phyloP scores from a whole-genome alignment of 441 rosid genomes.

The Viola pubescens region DNA sequence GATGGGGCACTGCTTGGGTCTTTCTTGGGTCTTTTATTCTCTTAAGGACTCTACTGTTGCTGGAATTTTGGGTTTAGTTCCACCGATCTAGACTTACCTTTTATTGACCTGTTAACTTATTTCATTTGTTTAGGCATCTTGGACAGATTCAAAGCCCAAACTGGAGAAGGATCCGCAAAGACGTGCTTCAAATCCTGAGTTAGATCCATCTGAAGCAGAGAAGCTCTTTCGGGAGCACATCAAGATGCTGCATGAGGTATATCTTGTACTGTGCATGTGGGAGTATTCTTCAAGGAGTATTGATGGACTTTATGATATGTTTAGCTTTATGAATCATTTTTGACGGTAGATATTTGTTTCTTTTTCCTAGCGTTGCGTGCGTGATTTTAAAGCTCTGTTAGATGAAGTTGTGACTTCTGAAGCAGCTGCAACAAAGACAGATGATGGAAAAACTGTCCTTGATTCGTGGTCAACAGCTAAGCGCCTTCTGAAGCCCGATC shows the following conservation, averaged over 20 bases:
- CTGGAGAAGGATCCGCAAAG: constrained; percentile 96
- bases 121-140: constrained; percentile 59
- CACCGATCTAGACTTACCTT: not conserved
- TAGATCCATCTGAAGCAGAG: constrained; percentile 76
- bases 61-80: too few relatives aligned
- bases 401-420: constrained; percentile 66
- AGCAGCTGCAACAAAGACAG: constrained; percentile 59
- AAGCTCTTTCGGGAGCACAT: constrained; percentile 90
- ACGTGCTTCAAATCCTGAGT: constrained; percentile 70
- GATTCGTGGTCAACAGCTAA: constrained; percentile 96
- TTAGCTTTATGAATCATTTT: not conserved
- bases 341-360: not conserved
- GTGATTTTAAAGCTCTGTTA: constrained; percentile 64
- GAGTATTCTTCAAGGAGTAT: not conserved
- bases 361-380: constrained; percentile 47
- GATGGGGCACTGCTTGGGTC: too few relatives aligned
- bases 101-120: not conserved
- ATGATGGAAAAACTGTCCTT: constrained; percentile 68
- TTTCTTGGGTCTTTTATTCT: too few relatives aligned
- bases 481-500: constrained; percentile 63
- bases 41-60: too few relatives aligned
- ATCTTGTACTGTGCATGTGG: not conserved
- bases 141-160: constrained; percentile 85
- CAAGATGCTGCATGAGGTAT: constrained; percentile 82
- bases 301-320: not conserved